Conservation (phyloP, 2,329 filamentous ascomycete genomes). For the Phialophora macrospora region DNA sequence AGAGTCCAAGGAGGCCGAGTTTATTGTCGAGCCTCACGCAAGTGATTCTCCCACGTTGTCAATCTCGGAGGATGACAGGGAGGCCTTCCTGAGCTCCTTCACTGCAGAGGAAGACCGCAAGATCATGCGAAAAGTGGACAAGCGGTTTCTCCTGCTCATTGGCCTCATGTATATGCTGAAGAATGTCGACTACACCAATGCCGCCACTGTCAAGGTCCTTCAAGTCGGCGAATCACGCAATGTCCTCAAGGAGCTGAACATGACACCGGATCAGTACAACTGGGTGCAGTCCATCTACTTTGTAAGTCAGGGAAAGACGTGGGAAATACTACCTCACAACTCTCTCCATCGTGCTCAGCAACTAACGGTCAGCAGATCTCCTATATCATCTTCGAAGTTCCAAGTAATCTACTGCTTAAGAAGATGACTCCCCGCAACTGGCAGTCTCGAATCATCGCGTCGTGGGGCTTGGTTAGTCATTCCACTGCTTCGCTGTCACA, state of each 20-base stretch:
- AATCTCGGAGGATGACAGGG: conserved; percentile 15
- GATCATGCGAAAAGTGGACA: conserved; percentile 60
- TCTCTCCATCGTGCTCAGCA: background rate
- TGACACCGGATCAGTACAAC: conserved; percentile 51
- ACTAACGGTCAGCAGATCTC: conserved; percentile 35
- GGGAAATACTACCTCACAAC: background rate
- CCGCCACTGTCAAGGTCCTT: conserved; percentile 50
- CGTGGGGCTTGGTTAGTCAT: conserved; percentile 43
- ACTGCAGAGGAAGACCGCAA: conserved; percentile 47
- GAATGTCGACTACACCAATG: conserved; percentile 51
- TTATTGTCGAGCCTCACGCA: conserved; percentile 4
- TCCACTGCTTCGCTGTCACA: background rate
- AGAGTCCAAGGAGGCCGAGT: conserved; percentile 20
- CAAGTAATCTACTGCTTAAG: conserved; percentile 49
- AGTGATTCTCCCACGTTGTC: conserved; percentile 18
- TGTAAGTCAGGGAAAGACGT: conserved; percentile 38
- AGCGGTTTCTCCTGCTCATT: conserved; percentile 67
- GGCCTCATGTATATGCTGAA: conserved; percentile 69
- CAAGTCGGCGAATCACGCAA: conserved; percentile 49
- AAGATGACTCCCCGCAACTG: conserved; percentile 45
- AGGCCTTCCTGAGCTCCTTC: conserved; percentile 48
- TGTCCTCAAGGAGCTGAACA: conserved; percentile 47
- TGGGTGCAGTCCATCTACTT: conserved; percentile 50
- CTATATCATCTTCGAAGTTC: conserved; percentile 51
- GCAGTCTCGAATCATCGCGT: conserved; percentile 47